phyloP scores from a whole-genome alignment of 345 rosid species.

The Jatropha curcas region DNA sequence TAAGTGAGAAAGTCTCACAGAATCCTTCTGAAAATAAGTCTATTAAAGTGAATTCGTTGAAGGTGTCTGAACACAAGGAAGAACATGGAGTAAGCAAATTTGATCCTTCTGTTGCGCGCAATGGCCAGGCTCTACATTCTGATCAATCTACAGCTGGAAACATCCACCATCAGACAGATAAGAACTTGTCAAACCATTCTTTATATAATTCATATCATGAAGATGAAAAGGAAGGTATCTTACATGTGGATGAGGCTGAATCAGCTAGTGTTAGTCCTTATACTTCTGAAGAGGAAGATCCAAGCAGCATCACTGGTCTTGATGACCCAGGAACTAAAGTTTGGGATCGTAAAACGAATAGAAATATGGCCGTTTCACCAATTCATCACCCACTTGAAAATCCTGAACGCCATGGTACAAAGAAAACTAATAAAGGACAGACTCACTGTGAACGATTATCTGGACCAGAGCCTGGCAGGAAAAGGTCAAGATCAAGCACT shows the following conservation, averaged over 20 bases:
- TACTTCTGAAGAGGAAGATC: slow-evolving; percentile 88
- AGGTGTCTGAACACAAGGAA: slow-evolving; percentile 33
- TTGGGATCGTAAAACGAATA: slow-evolving; percentile 92
- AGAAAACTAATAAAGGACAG: slow-evolving; percentile 53
- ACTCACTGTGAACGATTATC: slow-evolving; percentile 48
- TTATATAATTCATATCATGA: slow-evolving; percentile 46
- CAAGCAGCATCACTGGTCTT: slow-evolving; percentile 62
- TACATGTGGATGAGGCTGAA: slow-evolving; percentile 40
- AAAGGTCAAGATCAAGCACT: slow-evolving; percentile 58
- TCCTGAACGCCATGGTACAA: slow-evolving; percentile 43
- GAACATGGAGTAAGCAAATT: slow-evolving; percentile 30
- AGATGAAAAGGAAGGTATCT: slow-evolving; percentile 44
- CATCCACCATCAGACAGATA: slow-evolving; percentile 29
- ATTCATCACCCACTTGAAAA: slow-evolving; percentile 98
- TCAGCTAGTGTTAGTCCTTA: slow-evolving; percentile 58
- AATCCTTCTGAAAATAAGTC: slow-evolving; percentile 38
- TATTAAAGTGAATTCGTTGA: slow-evolving; percentile 26
- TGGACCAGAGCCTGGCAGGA: slow-evolving; percentile 56
- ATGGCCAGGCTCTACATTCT: slow-evolving; percentile 23
- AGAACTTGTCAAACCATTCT: slow-evolving; percentile 38
- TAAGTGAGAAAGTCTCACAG: slow-evolving; percentile 42
- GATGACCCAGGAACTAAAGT: slow-evolving; percentile 90
- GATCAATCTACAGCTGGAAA: slow-evolving; percentile 24
- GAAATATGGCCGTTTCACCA: slow-evolving; percentile 62
- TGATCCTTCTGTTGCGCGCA: slow-evolving; percentile 24